Percentiles rank a stretch among this genome's conserved stretches.
Conservation (phyloP, 768 basidiomycete genomes). For the Termitomyces sp. region DNA sequence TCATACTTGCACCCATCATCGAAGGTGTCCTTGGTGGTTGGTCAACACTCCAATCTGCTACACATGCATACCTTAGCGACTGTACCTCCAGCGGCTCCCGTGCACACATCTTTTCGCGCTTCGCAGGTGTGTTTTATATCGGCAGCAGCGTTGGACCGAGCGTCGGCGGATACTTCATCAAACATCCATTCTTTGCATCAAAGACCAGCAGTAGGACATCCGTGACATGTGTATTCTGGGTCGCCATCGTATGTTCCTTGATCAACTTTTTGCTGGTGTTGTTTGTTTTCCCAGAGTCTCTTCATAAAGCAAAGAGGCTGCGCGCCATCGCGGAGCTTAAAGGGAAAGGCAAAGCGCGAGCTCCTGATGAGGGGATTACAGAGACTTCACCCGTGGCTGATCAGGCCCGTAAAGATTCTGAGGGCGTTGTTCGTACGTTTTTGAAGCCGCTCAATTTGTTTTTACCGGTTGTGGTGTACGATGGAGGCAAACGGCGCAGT, state of each 20-base stretch:
- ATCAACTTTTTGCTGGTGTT: slow-evolving; percentile 56
- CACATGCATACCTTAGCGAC: slow-evolving; percentile 80
- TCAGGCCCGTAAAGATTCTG: neutral
- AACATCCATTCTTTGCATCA: slow-evolving; percentile 25
- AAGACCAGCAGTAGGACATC: slow-evolving; percentile 15
- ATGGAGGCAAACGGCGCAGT: slow-evolving; percentile 35
- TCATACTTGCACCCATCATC: slow-evolving; percentile 73
- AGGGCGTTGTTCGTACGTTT: slow-evolving; percentile 30
- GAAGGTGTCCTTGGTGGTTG: slow-evolving; percentile 85
- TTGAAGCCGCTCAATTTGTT: slow-evolving; percentile 67
- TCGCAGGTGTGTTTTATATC: slow-evolving; percentile 70
- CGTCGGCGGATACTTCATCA: slow-evolving; percentile 56
- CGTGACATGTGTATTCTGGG: slow-evolving; percentile 44
- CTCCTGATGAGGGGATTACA: slow-evolving; percentile 11
- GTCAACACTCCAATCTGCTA: slow-evolving; percentile 69
- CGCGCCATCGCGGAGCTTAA: slow-evolving; percentile 23
- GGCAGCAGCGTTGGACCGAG: slow-evolving; percentile 77
- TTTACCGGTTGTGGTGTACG: slow-evolving; percentile 48
- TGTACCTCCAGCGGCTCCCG: slow-evolving; percentile 83
- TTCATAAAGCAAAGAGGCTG: slow-evolving; percentile 36
- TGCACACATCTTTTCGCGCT: slow-evolving; percentile 65
- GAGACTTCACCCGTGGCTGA: slow-evolving; percentile 12
- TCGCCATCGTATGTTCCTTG: slow-evolving; percentile 37
- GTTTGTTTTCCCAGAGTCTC: slow-evolving; percentile 66
- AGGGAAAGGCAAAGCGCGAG: slow-evolving; percentile 16